phyloP scores from a whole-genome alignment of 139 green algal genomes.

The Trebouxia sp. region DNA sequence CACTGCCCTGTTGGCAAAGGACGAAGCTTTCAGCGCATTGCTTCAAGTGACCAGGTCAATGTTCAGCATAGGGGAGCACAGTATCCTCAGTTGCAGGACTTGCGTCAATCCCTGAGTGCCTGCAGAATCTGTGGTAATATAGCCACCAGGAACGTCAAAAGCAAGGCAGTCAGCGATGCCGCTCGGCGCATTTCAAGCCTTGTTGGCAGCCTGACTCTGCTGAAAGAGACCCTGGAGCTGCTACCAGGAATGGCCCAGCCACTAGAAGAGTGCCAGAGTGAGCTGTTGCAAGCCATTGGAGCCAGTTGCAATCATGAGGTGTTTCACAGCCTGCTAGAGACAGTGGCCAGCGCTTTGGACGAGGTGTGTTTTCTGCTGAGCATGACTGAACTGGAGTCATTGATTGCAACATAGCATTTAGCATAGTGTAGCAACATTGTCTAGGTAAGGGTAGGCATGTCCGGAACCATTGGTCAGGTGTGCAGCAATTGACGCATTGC shows the following conservation, averaged over 20 bases:
- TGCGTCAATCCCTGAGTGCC: neutral
- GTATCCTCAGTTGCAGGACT: neutral
- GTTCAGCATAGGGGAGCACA: neutral
- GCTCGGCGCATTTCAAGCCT: conserved; percentile 42
- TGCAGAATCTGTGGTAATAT: conserved; percentile 54
- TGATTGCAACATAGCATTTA: neutral
- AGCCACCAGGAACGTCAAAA: neutral
- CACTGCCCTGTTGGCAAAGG: no score
- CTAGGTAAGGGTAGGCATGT: neutral
- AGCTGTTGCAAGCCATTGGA: conserved; percentile 41
- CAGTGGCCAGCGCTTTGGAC: conserved; percentile 57
- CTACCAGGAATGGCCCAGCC: conserved; percentile 46
- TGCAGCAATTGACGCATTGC: neutral
- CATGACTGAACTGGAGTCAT: neutral
- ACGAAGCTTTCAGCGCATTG: no score
- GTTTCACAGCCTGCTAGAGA: conserved; percentile 39
- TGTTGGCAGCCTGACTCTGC: conserved; percentile 58
- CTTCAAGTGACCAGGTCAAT: no score
- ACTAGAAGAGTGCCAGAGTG: conserved; percentile 38
- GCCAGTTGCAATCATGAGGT: conserved; percentile 32
- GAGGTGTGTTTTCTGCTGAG: conserved; percentile 18
- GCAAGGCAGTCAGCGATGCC: conserved; percentile 2
- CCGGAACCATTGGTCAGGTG: neutral
- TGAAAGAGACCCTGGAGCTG: conserved; percentile 51
- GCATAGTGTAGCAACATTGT: neutral